phyloP scores from a whole-genome alignment of 768 basidiomycete genomes.

The Candolleomyces aberdarensis region DNA sequence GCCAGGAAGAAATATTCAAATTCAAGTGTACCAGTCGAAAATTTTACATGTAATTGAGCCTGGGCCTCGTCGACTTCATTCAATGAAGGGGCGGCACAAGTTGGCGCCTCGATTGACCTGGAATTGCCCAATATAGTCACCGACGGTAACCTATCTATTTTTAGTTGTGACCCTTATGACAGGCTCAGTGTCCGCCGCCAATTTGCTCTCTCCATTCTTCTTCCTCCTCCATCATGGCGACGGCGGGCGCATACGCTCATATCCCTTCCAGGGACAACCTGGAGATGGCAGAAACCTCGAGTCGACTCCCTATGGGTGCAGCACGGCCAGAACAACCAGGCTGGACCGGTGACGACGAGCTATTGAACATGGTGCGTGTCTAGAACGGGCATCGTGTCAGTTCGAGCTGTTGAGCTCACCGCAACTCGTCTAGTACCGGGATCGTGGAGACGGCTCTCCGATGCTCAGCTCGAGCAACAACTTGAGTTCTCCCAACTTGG shows the following conservation, averaged over 20 bases:
- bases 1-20: too few species aligned
- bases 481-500: neutral
- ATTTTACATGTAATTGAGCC: too few species aligned
- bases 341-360: slow-evolving; percentile 17
- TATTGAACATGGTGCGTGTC: slow-evolving; percentile 16
- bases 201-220: slow-evolving; percentile 2
- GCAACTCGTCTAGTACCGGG: neutral
- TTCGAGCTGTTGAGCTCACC: neutral
- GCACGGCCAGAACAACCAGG: slow-evolving; percentile 12
- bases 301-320: neutral
- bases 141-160: neutral
- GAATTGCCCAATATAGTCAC: neutral
- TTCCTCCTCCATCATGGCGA: neutral
- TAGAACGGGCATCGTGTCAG: neutral
- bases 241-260: neutral
- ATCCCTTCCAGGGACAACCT: neutral
- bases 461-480: neutral
- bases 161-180: neutral
- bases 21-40: too few species aligned
- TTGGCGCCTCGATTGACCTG: neutral
- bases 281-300: neutral
- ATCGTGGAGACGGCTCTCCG: neutral
- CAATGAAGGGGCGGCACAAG: too few species aligned
- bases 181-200: neutral
- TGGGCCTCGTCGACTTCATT: too few species aligned